Conservation (phyloP, 139 green algal genomes). For the Asterochloris erici region DNA sequence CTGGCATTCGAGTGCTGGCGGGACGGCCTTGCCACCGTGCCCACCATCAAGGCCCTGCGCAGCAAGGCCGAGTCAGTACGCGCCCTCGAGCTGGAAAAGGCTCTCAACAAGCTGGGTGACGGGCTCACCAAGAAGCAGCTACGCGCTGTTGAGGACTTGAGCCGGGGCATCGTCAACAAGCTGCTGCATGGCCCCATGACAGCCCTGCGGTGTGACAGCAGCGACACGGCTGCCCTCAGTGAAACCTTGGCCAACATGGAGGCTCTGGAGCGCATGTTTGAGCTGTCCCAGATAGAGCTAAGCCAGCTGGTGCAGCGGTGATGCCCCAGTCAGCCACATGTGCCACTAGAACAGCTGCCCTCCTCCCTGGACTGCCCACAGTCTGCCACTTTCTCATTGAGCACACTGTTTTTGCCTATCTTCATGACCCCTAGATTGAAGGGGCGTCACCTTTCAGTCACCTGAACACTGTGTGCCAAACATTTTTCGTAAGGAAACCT, state of each 20-base stretch:
- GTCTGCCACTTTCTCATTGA: too few relatives aligned
- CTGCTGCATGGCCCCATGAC: slow-evolving; percentile 98
- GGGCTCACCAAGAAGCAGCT: slow-evolving; percentile 96
- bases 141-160: slow-evolving; percentile 92
- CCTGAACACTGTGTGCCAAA: not conserved
- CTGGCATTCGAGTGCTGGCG: slow-evolving; percentile 94
- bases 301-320: slow-evolving; percentile 3
- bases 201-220: slow-evolving; percentile 83
- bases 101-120: slow-evolving; percentile 82
- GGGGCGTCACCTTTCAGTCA: not conserved
- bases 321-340: too few relatives aligned
- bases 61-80: slow-evolving; percentile 83
- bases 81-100: slow-evolving; percentile 89
- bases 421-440: too few relatives aligned
- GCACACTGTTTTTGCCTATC: too few relatives aligned
- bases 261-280: slow-evolving; percentile 98
- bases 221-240: slow-evolving; percentile 72
- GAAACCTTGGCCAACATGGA: slow-evolving; percentile 98
- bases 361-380: too few relatives aligned
- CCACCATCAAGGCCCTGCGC: slow-evolving; percentile 90
- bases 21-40: slow-evolving; percentile 96
- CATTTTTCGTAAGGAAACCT: not conserved
- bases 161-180: slow-evolving; percentile 97
- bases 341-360: too few relatives aligned
- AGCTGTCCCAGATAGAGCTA: slow-evolving; percentile 48